Evolutionary conservation across 441 rosid species (phyloP), one percentile per base, ranked within the genome.

Genomic region (Croton laevigatus): DNA sequence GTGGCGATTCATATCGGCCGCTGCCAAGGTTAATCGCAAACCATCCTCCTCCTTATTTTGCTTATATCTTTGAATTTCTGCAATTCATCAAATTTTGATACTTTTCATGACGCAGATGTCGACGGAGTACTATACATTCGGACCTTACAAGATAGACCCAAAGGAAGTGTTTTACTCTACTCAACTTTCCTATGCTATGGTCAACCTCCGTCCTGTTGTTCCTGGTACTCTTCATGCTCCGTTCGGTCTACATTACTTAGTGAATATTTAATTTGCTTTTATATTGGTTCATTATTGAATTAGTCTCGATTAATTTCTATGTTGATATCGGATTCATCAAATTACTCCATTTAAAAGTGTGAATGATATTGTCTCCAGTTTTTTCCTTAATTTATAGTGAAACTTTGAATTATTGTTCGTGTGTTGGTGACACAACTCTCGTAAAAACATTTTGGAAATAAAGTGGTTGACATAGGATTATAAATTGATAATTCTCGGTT

Each of bases 171-270:
- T 88, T 70, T 88, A 86, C 86, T 40, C 85, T 58, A 81, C 88
- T 16, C 59, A 71, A 40, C 75, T 83, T 46, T 88, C 93, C 52
- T 88, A 75, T 69, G 93, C 91, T n/a, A 71, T 86, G 81, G 93
- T 88, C 81, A 88, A 88, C 75, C 85, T 86, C 73, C 93, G 91
- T 17, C 93, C 89, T 23, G 78, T 88, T 71, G 68, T 82, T 73
- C 89, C 88, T 68, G 91, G 91, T 83, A 62, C 13, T 38, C 36
- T 19, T 14, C 8, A 17, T 65, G 54, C 45, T 8, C 1, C 23
- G 60, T 32, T 27, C 6, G 3, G 0, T 55, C 23, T 23, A 10
- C 6, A 20, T 16, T 49, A 49, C 54, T 5, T 46, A n/a, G n/a
- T n/a, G 51, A 13, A 13, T 8, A 9, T 3, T 46, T 46, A 46